Percentiles rank a stretch among this genome's conserved stretches.
phyloP scores from a whole-genome alignment of 108 stramenopile species.

The Skeletonema costatum region DNA sequence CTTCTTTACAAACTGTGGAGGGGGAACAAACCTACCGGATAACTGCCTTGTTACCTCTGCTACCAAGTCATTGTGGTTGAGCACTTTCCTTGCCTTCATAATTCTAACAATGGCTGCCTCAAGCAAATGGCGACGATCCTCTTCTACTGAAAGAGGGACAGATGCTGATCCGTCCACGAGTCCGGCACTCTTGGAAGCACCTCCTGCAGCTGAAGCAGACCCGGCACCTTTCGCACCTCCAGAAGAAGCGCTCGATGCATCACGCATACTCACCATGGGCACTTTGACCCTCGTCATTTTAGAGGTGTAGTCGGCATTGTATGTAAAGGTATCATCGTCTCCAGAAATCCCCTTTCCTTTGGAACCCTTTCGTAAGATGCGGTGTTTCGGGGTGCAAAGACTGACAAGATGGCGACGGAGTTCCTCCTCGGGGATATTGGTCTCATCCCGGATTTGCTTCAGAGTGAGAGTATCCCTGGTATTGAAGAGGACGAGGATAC shows the following conservation, averaged over 20 bases:
- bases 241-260: constrained; percentile 33
- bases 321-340: constrained; percentile 90
- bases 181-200: constrained; percentile 25
- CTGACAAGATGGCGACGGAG: constrained; percentile 94
- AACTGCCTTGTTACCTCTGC: constrained; percentile 92
- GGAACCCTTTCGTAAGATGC: constrained; percentile 89
- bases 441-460: constrained; percentile 76
- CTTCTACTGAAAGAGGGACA: constrained; percentile 83
- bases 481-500: constrained; percentile 97
- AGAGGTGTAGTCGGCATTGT: constrained; percentile 89
- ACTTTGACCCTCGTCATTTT: constrained; percentile 91
- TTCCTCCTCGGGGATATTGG: constrained; percentile 90
- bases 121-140: constrained; percentile 90
- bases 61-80: constrained; percentile 94
- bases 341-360: constrained; percentile 91
- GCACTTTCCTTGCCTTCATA: constrained; percentile 95
- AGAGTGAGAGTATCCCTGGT: constrained; percentile 75
- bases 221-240: constrained; percentile 20
- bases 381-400: constrained; percentile 94
- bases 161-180: constrained; percentile 54
- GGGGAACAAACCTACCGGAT: constrained; percentile 79
- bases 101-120: constrained; percentile 97
- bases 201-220: constrained; percentile 28
- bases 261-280: constrained; percentile 91
- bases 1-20: constrained; percentile 94